A percentile compares a stretch with the other conserved stretches of the same genome.
phyloP scores from a whole-genome alignment of 176 grass and related monocot genomes.

The Carex kokanica region DNA sequence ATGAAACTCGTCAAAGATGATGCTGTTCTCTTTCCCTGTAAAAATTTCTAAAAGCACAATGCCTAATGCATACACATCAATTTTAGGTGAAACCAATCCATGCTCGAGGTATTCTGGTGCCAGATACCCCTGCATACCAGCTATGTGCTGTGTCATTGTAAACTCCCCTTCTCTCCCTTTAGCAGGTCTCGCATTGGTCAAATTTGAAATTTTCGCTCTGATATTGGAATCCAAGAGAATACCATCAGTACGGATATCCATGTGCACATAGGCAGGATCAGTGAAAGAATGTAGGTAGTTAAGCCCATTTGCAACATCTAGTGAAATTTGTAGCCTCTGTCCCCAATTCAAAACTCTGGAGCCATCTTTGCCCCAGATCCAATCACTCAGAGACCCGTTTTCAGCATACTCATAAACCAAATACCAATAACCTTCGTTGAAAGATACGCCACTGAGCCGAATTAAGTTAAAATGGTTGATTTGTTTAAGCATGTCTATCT shows the following conservation, averaged over 20 bases:
- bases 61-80: conserved; percentile 74
- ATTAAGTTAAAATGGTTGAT: conserved; percentile 73
- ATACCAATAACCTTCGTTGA: conserved; percentile 54
- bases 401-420: conserved; percentile 63
- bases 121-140: conserved; percentile 48
- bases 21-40: conserved; percentile 35
- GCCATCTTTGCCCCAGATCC: conserved; percentile 21
- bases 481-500: conserved; percentile 49
- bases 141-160: conserved; percentile 53
- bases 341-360: conserved; percentile 35
- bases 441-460: conserved; percentile 49
- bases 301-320: conserved; percentile 65
- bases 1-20: conserved; percentile 29
- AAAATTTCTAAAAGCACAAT: conserved; percentile 69
- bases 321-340: conserved; percentile 48
- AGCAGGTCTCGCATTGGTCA: conserved; percentile 37
- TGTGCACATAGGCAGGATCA: conserved; percentile 59
- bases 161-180: conserved; percentile 31
- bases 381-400: conserved; percentile 42
- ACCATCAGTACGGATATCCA: conserved; percentile 50
- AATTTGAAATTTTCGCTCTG: conserved; percentile 62
- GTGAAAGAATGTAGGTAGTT: conserved; percentile 68
- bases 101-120: conserved; percentile 76
- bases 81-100: conserved; percentile 53
- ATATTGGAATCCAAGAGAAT: conserved; percentile 46